Base-by-base conservation (phyloP, 2,329 filamentous ascomycete genomes). In the Taxawa tesnikishii region DNA sequence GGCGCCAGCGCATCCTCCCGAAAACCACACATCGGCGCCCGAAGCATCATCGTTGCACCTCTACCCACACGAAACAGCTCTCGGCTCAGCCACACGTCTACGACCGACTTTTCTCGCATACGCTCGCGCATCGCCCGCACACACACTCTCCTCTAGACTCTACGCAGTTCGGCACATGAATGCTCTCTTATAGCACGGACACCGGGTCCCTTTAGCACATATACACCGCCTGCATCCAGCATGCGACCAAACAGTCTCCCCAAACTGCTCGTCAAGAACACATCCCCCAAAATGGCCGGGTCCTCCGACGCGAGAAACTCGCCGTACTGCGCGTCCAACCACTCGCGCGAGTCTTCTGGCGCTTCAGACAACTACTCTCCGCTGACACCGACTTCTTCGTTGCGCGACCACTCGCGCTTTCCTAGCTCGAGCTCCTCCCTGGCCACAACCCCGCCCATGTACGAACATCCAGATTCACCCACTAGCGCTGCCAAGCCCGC, bases 361-460 rank as follows among this genome's bases (percentile, higher is more conserved):
- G 45, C 41, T 8, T 83, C 80, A 13, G 79, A 81, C 43, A 63
- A 76, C 43, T 71, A 74, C 9, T 78, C 79, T 13, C 80, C 80
- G 31, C 60, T 77, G 23, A 83, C 79, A 26, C 78, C 80, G 14
- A 81, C 75, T 12, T 82, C 80, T 48, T 78, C 75, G 29, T 45
- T 51, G 29, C 70, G 70, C 38, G 71, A 72, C 19, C 75, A 80
- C 53, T 59, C 70, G 29, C 70, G 75, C 44, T 73, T 72, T 45
- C 70, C 76, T 15, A 88, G 83, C 58, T 90, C 84, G 0, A 68
- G 70, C 16, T 93, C 85, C 2, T 93, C 85, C 4, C 63, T 83
- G 35, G 78, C 81, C 34, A 66, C 82, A 6, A 61, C 67, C 18
- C 63, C 70, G 11, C 60, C 67, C 13, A 50, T 54, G 4, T 59